Conservation (phyloP, 345 rosid genomes). For the Pseudoturritis turrita region DNA sequence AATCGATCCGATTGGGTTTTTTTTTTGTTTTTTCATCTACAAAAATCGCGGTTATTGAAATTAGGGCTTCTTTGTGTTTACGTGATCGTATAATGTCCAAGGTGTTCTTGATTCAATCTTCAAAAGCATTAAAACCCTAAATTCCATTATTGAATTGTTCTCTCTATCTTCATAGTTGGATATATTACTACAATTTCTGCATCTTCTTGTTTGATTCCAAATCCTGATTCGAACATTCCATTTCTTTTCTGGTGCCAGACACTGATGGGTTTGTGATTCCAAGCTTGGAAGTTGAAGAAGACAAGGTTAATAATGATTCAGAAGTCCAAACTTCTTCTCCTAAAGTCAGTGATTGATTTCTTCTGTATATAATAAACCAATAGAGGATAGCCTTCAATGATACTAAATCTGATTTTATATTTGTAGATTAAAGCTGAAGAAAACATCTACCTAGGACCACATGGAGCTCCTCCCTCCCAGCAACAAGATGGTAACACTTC, state of each 20-base stretch:
- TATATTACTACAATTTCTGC: not conserved
- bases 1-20: not conserved
- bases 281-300: constrained; percentile 62
- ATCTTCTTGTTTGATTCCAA: not conserved
- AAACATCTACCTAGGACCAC: constrained; percentile 85
- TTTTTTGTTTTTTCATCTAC: too few species aligned
- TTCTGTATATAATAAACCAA: not conserved
- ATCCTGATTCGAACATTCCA: not conserved
- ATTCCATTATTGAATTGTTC: not conserved
- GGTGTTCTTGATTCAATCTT: not conserved
- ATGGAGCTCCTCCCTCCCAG: constrained; percentile 85
- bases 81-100: not conserved
- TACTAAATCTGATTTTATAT: not conserved
- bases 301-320: constrained; percentile 28
- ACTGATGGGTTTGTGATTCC: constrained; percentile 97
- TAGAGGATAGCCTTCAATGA: not conserved
- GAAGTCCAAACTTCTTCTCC: constrained; percentile 51
- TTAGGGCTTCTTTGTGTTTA: not conserved
- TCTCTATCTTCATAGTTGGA: not conserved
- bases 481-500: constrained; percentile 52
- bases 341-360: constrained; percentile 39
- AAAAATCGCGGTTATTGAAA: not conserved
- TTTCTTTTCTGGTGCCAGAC: constrained; percentile 40
- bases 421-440: constrained; percentile 57
- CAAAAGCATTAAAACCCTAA: not conserved